phyloP scores from a whole-genome alignment of 306 rosid species.

The Rubus parviflorus region DNA sequence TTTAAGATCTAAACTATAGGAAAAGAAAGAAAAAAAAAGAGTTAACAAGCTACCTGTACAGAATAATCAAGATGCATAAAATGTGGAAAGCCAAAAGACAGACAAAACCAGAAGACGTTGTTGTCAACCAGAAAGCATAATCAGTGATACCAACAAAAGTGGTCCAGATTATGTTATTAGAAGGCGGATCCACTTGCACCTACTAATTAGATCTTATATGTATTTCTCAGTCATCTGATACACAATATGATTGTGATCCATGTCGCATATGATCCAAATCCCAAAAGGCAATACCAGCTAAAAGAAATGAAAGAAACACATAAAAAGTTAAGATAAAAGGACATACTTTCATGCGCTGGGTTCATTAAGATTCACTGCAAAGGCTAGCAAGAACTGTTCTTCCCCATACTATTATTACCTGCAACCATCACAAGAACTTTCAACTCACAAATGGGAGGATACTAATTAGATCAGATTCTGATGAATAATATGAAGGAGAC shows the following conservation, averaged over 20 bases:
- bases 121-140: neutral
- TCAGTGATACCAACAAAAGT: slow-evolving; percentile 3
- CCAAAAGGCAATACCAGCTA: neutral
- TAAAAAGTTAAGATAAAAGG: neutral
- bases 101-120: neutral
- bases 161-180: neutral
- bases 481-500: neutral
- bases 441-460: neutral
- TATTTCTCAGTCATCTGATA: neutral
- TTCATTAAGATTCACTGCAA: slow-evolving; percentile 10
- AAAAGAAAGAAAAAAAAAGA: too few species aligned
- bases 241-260: neutral
- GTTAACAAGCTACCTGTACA: slow-evolving; percentile 6
- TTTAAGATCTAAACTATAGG: neutral
- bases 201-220: neutral
- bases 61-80: neutral
- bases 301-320: neutral
- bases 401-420: slow-evolving; percentile 2
- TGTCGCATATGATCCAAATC: neutral
- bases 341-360: slow-evolving; percentile 2
- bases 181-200: neutral
- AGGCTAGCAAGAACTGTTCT: neutral
- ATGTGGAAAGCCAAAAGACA: neutral
- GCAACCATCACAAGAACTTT: slow-evolving; percentile 20
- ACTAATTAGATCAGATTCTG: neutral